These are phyloP conservation scores for Clarireedia monteithiana DNA, from an alignment of 2,329 filamentous ascomycete genomes.

Conservation along the genomic window DNA sequence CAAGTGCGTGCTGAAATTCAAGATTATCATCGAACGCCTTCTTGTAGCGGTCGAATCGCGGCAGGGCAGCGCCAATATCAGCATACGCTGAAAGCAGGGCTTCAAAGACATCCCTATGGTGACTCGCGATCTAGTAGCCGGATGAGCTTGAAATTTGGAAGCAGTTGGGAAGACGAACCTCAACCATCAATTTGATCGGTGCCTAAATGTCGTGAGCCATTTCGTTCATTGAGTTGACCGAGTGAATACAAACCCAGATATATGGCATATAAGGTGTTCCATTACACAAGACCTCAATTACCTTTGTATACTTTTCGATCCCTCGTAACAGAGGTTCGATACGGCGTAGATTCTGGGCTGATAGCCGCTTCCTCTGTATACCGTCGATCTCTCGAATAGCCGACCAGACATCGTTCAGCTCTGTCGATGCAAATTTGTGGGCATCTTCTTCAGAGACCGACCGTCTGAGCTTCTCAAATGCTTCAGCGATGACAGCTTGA, in stretches of 20 bases:
- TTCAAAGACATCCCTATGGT: constrained; percentile 33
- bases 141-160: background rate
- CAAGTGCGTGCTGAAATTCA: constrained; percentile 36
- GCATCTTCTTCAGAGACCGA: constrained; percentile 10
- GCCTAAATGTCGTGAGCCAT: constrained; percentile 17
- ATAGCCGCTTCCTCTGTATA: constrained; percentile 31
- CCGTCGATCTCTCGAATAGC: constrained; percentile 34
- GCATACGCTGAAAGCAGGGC: constrained; percentile 34
- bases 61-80: constrained; percentile 33
- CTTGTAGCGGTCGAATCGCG: constrained; percentile 33
- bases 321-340: constrained; percentile 36
- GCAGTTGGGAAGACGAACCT: constrained; percentile 15
- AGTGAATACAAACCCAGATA: constrained; percentile 34
- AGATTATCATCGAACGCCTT: constrained; percentile 27
- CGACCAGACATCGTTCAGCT: constrained; percentile 32
- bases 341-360: constrained; percentile 37
- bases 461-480: constrained; percentile 13
- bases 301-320: constrained; percentile 35
- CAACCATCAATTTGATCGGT: constrained; percentile 34
- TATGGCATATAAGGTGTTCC: constrained; percentile 39
- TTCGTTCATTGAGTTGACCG: background rate
- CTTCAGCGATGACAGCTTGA: background rate
- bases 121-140: constrained; percentile 6
- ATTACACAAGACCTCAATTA: constrained; percentile 37
- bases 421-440: constrained; percentile 19